Percentiles rank a stretch among this genome's conserved stretches.
phyloP scores from a whole-genome alignment of 352 stramenopile species.

The Pythium brachiatum region DNA sequence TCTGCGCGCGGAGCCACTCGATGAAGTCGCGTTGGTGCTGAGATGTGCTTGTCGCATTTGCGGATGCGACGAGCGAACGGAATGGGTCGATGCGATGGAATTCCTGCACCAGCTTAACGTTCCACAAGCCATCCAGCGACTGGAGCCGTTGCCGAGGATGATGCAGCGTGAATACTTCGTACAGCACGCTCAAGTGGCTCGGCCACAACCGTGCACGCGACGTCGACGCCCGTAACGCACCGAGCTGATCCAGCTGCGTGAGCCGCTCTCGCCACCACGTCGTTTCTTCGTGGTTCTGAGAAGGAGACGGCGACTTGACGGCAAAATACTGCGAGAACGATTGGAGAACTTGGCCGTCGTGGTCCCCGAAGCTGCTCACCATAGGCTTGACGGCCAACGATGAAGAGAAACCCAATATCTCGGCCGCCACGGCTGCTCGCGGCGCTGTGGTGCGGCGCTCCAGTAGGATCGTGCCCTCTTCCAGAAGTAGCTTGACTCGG shows the following conservation, averaged over 20 bases:
- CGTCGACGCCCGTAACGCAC: conserved; percentile 18
- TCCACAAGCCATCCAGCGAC: conserved; percentile 37
- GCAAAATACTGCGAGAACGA: conserved; percentile 10
- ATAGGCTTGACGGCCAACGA: not conserved
- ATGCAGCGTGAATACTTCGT: conserved; percentile 54
- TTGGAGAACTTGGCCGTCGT: not conserved
- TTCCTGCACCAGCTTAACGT: conserved; percentile 40
- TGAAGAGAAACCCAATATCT: not conserved
- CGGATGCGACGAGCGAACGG: conserved; percentile 9
- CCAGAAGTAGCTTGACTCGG: conserved; percentile 51
- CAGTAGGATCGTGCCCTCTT: conserved; percentile 59
- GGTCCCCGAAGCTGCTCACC: not conserved
- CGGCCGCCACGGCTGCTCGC: not conserved
- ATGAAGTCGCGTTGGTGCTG: conserved; percentile 17
- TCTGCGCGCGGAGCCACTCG: conserved; percentile 22
- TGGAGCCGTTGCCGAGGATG: conserved; percentile 34
- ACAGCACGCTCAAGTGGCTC: conserved; percentile 45
- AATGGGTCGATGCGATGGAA: conserved; percentile 25
- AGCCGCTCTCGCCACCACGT: conserved; percentile 36
- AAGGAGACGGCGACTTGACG: not conserved
- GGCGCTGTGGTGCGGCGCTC: conserved; percentile 37
- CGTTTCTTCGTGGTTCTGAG: not conserved
- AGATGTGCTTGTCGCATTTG: not conserved
- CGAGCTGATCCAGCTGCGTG: conserved; percentile 23
- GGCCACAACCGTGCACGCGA: conserved; percentile 4